Conservation (phyloP, 257 asterid genomes). For the Jaltomata sinuosa region DNA sequence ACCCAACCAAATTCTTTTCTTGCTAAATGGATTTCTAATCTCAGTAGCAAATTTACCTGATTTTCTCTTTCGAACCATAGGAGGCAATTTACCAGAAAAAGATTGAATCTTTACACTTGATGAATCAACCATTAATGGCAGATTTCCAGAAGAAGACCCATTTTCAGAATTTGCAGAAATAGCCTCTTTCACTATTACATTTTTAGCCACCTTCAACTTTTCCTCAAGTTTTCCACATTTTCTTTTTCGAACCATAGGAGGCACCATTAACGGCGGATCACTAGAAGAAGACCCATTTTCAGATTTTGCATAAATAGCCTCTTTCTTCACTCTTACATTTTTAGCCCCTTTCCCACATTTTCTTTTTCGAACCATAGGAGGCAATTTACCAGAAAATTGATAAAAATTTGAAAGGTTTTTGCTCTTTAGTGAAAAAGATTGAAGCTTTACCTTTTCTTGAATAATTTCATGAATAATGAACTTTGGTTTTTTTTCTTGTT, state of each 20-base stretch:
- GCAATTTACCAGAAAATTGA: background rate
- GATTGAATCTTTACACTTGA: background rate
- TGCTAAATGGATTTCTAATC: background rate
- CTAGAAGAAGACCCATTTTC: background rate
- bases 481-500: background rate
- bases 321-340: background rate
- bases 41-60: background rate
- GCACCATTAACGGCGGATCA: background rate
- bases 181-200: too few relatives aligned
- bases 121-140: too few relatives aligned
- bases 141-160: too few relatives aligned
- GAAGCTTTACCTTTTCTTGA: background rate
- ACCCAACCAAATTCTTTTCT: constrained; percentile 1
- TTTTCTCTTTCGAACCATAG: background rate
- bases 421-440: background rate
- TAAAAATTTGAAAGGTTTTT: background rate
- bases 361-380: background rate
- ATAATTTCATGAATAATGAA: background rate
- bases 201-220: too few relatives aligned
- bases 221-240: background rate
- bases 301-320: background rate
- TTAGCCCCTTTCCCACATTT: background rate
- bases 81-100: background rate
- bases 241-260: too few relatives aligned
- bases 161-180: too few relatives aligned